Evolutionary conservation across 1,284 basidiomycete species (phyloP).

Genomic region (Polyporus tsugae): DNA sequence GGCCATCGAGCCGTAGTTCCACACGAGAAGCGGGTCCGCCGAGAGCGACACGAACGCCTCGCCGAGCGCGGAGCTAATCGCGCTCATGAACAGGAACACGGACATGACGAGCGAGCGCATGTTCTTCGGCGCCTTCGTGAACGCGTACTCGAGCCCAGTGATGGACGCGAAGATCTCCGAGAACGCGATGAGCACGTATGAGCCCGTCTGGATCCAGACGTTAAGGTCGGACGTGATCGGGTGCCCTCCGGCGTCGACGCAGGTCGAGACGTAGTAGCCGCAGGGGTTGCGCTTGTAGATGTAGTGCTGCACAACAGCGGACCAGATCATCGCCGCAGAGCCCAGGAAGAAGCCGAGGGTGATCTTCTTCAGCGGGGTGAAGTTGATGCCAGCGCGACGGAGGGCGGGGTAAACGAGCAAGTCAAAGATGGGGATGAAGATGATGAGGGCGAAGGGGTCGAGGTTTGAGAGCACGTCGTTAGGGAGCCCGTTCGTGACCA

Average conservation of each 20-base stretch:
- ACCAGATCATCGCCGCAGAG: conserved; percentile 68
- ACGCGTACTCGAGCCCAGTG: conserved; percentile 90
- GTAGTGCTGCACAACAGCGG: conserved; percentile 77
- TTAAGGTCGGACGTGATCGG: conserved; percentile 64
- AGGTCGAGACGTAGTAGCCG: conserved; percentile 61
- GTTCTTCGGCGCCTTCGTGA: conserved; percentile 85
- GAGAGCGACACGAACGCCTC: conserved; percentile 67
- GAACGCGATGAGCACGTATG: conserved; percentile 75
- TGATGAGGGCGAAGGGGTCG: conserved; percentile 79
- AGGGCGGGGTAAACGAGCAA: conserved; percentile 77
- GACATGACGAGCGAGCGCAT: conserved; percentile 85
- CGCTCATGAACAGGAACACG: conserved; percentile 75
- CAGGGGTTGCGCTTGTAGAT: conserved; percentile 83
- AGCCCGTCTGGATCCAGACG: conserved; percentile 80
- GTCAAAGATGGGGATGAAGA: conserved; percentile 79
- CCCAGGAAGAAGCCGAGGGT: conserved; percentile 77
- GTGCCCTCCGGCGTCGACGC: conserved; percentile 52
- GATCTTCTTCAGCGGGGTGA: conserved; percentile 80
- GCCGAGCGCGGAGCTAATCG: conserved; percentile 69
- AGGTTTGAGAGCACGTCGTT: conserved; percentile 87
- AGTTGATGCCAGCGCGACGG: conserved; percentile 69
- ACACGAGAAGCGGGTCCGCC: conserved; percentile 61
- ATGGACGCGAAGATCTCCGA: conserved; percentile 88
- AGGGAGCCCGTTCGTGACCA: conserved; percentile 77
- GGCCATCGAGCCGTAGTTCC: conserved; percentile 55